Evolutionary conservation across 495 filamentous ascomycete genomes (phyloP), one percentile per base, ranked within the genome.

Genomic region (Aspergillus bridgeri): DNA sequence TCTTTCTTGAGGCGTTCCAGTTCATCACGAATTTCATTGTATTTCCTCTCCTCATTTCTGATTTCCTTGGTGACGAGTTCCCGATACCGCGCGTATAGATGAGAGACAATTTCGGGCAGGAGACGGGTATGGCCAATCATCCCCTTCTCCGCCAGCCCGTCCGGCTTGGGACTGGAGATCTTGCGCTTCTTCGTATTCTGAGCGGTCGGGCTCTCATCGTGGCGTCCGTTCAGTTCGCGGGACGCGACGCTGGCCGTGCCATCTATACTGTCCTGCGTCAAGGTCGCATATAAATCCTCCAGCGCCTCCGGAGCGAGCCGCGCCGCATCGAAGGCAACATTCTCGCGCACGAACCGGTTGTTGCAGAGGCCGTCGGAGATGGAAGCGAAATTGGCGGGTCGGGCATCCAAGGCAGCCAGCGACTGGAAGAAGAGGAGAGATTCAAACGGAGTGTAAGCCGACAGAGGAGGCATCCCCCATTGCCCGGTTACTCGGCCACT

Each of bases 361-460:
- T 79, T 84, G 67, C 83, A 82, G 61, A 98, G 79, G 23, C 84
- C 71, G 48, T 88, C 80, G 51, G 93, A 92, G 56, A 96, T 89
- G 44, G 76, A 77, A 47, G 69, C 72, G 69, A 97, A 97, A 53
- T 81, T 84, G 46, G 82, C 62, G 18, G 82, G 77, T 47, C 85
- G 79, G 56, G 82, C 74, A 64, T 89, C 88, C 68, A 86, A 80
- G 42, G 81, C 71, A 48, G 83, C 81, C 48, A 98, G 83, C 9
- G 88, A 86, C 72, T 95, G 91, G 74, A 96, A 94, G 60, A 98
- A 83, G 55, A 97, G 82, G 19, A 97, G 81, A 33, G 83, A 86
- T 80, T 97, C 93, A 76, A 96, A 88, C 53, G 88, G 87, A 59
- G 91, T 93, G 73, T 92, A 92, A 60, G 81, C 73, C 61, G 81